Evolutionary conservation across 345 rosid genomes (phyloP), one percentile per base, ranked within the genome.

Genomic region (Gynandropsis gynandra): DNA sequence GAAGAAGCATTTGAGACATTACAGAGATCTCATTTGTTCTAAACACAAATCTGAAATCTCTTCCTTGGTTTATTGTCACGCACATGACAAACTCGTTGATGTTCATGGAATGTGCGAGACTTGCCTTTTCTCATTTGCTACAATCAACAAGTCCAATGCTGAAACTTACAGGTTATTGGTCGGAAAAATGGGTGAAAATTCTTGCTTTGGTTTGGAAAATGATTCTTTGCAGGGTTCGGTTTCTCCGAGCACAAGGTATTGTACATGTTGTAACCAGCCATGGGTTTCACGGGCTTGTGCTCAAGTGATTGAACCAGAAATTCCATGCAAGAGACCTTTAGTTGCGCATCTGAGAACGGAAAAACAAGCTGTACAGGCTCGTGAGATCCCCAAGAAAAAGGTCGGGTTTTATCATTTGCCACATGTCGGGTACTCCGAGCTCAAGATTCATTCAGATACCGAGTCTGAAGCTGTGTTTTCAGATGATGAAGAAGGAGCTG

Each of bases 11-110:
- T 35, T 39, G 38, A 89, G 47, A 20, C 46, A 62, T 43, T 77
- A 80, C 18, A 69, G 81, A 88, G 94, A 92, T 54, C 67, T 81
- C 73, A 68, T 92, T 46, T 92, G 98, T 15, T 16, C 78, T 45
- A 68, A 70, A 40, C 98, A 92, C 71, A 85, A 81, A 78, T 75
- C 77, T 39, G 95, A 88, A 61, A 81, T 88, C 56, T 82, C 98
- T 1, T 85, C 90, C 8, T 67, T 92, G 40, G 95, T 83, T 54
- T 71, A 73, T 40, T 92, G 97, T 70, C 82, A 79, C 31, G 81
- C 82, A 64, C 95, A 92, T 61, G 64, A 66, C 21, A 92, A 76
- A 63, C 98, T 83, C 27, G 87, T 74, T 1, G 83, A 88, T 59
- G 94, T 83, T 65, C 88, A 71, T 17, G 79, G 75, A 56, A 84